Evolutionary conservation across 2,329 filamentous ascomycete species (phyloP).

Genomic region (Sporothrix brunneoviolacea): DNA sequence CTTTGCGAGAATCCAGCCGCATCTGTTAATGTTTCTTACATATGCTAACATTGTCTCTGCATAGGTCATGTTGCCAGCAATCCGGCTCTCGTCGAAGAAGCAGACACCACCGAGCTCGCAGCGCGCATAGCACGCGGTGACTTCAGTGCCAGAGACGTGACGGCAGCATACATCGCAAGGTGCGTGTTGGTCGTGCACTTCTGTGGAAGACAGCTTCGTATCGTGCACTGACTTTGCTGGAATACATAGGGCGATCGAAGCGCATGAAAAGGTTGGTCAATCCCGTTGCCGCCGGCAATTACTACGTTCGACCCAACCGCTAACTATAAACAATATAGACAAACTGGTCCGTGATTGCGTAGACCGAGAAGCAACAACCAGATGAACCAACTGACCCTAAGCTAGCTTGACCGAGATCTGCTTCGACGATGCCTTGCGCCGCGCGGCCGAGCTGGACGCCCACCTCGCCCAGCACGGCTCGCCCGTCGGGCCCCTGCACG

Average conservation of each 20-base stretch:
- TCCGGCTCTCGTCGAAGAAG: neutral
- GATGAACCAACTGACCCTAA: too few relatives aligned
- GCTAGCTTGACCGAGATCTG: slow-evolving; percentile 38
- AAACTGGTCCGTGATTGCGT: too few relatives aligned
- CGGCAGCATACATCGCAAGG: slow-evolving; percentile 6
- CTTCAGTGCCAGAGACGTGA: neutral
- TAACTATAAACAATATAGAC: too few relatives aligned
- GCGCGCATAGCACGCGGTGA: neutral
- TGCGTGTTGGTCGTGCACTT: too few relatives aligned
- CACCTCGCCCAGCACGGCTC: slow-evolving; percentile 22
- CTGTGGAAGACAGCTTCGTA: too few relatives aligned
- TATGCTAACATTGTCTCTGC: too few relatives aligned
- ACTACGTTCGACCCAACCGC: too few relatives aligned
- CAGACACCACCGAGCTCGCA: neutral
- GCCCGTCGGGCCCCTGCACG: slow-evolving; percentile 30
- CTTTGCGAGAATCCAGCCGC: too few relatives aligned
- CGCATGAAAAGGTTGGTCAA: slow-evolving; percentile 8
- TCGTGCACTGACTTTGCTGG: too few relatives aligned
- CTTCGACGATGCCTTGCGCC: slow-evolving; percentile 26
- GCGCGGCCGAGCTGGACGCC: slow-evolving; percentile 28
- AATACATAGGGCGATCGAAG: too few relatives aligned
- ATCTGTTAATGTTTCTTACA: too few relatives aligned
- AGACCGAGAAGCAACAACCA: neutral
- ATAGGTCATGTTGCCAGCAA: neutral
- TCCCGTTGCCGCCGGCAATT: neutral